Conservation (phyloP, 2,329 filamentous ascomycete species). For the Sporothrix curviconia region DNA sequence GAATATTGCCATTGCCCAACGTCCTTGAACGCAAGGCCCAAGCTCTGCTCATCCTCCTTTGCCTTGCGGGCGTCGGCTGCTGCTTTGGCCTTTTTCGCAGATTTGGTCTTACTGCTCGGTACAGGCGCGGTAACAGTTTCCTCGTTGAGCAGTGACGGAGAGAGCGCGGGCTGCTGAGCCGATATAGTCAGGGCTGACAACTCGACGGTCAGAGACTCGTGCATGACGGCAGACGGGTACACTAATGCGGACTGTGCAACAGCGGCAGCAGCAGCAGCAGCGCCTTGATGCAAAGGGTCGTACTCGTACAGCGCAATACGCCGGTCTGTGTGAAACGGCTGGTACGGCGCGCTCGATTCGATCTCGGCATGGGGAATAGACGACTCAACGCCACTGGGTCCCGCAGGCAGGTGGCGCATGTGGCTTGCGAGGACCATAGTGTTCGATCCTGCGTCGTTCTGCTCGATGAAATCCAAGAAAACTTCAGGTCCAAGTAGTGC, state of each 20-base stretch:
- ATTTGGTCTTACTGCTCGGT: background rate
- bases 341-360: slow-evolving; percentile 90
- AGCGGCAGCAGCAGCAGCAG: too few relatives aligned
- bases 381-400: slow-evolving; percentile 47
- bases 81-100: slow-evolving; percentile 1
- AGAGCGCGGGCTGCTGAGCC: slow-evolving; percentile 30
- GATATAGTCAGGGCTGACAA: slow-evolving; percentile 4
- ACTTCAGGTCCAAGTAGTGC: slow-evolving; percentile 51
- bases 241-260: background rate
- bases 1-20: background rate
- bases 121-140: background rate
- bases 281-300: slow-evolving; percentile 20
- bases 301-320: slow-evolving; percentile 74
- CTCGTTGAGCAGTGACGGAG: background rate
- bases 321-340: slow-evolving; percentile 89
- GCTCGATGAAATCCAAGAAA: slow-evolving; percentile 46
- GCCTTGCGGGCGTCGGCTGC: slow-evolving; percentile 8
- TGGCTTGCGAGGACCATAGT: slow-evolving; percentile 43
- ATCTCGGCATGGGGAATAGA: slow-evolving; percentile 76
- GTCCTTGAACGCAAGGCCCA: background rate
- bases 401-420: slow-evolving; percentile 30
- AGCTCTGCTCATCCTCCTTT: background rate
- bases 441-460: slow-evolving; percentile 49
- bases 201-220: slow-evolving; percentile 2
- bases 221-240: background rate